Percentiles rank a stretch among this genome's conserved stretches.
Evolutionary conservation across 768 basidiomycete species (phyloP).

Genomic region (Podaxis carcinomalis): DNA sequence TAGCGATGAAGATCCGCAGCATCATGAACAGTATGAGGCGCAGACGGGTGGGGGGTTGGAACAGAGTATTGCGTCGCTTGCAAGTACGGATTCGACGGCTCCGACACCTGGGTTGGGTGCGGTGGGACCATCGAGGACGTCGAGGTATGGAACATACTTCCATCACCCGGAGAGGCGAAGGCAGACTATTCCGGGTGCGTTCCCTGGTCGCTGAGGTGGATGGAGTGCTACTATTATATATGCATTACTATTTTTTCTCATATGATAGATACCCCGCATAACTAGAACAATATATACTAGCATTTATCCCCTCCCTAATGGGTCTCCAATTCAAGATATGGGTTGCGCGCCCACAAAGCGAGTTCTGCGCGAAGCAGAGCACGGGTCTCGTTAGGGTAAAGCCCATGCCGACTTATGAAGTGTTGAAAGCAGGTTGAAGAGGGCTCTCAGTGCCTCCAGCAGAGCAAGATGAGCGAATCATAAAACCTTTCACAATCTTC

Average conservation of each 20-base stretch:
- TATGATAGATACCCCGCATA: neutral
- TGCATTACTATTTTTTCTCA: neutral
- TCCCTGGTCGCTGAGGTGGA: slow-evolving; percentile 30
- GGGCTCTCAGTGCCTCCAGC: too few relatives aligned
- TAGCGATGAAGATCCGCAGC: slow-evolving; percentile 35
- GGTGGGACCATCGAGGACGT: slow-evolving; percentile 37
- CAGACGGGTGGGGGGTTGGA: slow-evolving; percentile 20
- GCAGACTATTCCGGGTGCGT: slow-evolving; percentile 58
- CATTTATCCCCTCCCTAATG: too few relatives aligned
- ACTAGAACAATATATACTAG: too few relatives aligned
- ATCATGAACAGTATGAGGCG: neutral
- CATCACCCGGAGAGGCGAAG: slow-evolving; percentile 78
- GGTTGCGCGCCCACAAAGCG: too few relatives aligned
- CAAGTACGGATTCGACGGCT: slow-evolving; percentile 17
- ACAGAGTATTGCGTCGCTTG: slow-evolving; percentile 22
- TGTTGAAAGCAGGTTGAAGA: too few relatives aligned
- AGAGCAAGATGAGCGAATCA: too few relatives aligned
- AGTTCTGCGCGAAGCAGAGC: too few relatives aligned
- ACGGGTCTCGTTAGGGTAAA: too few relatives aligned
- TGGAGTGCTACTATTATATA: neutral
- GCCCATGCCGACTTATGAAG: too few relatives aligned
- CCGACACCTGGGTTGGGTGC: slow-evolving; percentile 11
- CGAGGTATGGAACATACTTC: slow-evolving; percentile 75
- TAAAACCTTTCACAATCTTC: too few relatives aligned
- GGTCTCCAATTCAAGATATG: too few relatives aligned